Evolutionary conservation across 345 rosid genomes (phyloP).

Genomic region (Balakata baccata): DNA sequence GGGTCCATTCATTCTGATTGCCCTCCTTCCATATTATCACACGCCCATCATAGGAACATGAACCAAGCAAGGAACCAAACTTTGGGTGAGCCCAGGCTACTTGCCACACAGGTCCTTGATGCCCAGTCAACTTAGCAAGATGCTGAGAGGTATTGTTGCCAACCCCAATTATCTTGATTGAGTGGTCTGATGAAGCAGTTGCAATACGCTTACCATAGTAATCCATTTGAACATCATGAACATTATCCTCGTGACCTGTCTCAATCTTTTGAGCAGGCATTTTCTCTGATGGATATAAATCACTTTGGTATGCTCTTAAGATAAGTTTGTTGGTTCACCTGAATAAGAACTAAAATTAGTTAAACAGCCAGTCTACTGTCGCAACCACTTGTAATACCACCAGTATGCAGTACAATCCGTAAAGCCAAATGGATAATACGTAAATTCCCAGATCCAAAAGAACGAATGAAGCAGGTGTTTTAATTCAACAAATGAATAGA

Average conservation of each 20-base stretch:
- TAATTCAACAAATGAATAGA: neutral
- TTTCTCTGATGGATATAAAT: neutral
- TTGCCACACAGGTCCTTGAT: constrained; percentile 26
- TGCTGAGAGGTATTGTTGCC: constrained; percentile 30
- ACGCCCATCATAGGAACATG: constrained; percentile 26
- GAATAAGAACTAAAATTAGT: neutral
- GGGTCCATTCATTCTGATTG: constrained; percentile 22
- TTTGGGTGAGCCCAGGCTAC: constrained; percentile 28
- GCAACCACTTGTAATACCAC: too few species aligned
- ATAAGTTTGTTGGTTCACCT: neutral
- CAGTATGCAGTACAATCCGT: neutral
- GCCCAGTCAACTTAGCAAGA: constrained; percentile 24
- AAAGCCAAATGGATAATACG: neutral
- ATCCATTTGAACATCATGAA: constrained; percentile 41
- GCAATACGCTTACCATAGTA: constrained; percentile 40
- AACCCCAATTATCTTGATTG: constrained; percentile 34
- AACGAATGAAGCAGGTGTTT: too few species aligned
- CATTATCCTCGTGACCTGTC: constrained; percentile 35
- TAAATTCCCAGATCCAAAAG: neutral
- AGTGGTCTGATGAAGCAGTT: constrained; percentile 31
- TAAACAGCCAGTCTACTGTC: neutral
- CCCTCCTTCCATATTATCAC: constrained; percentile 23
- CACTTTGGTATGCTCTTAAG: neutral
- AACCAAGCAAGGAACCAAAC: constrained; percentile 24
- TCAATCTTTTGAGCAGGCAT: constrained; percentile 39